Evolutionary conservation across 768 basidiomycete species (phyloP).

Genomic region (Cystobasidiopsis lactophilus): DNA sequence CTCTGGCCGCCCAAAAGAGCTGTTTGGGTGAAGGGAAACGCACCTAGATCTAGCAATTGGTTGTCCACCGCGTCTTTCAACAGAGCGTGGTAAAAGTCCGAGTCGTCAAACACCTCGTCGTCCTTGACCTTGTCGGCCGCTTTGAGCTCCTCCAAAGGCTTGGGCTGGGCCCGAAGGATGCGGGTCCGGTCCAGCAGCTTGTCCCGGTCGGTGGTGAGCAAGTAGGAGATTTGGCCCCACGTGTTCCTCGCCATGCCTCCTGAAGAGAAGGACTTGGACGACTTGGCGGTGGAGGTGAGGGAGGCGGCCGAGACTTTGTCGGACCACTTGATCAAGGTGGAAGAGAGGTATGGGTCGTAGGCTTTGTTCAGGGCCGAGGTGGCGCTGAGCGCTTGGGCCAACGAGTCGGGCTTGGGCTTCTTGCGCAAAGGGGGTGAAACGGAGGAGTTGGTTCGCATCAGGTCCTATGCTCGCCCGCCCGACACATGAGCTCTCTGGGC

Average conservation of each 20-base stretch:
- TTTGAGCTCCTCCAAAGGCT: slow-evolving; percentile 2
- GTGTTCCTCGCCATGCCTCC: slow-evolving; percentile 33
- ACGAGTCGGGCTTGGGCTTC: neutral
- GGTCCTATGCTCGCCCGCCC: neutral
- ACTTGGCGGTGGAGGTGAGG: slow-evolving; percentile 42
- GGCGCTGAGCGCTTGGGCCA: slow-evolving; percentile 27
- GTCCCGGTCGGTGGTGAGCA: slow-evolving; percentile 24
- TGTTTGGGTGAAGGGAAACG: neutral
- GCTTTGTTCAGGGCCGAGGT: slow-evolving; percentile 3
- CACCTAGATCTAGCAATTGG: slow-evolving; percentile 14
- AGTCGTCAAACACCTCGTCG: slow-evolving; percentile 48
- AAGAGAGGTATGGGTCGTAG: slow-evolving; percentile 41
- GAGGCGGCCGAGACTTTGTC: slow-evolving; percentile 83
- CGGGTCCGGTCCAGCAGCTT: slow-evolving; percentile 37
- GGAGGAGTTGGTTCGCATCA: neutral
- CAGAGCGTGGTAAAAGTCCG: slow-evolving; percentile 80
- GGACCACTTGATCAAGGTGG: slow-evolving; percentile 82
- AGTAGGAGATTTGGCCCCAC: slow-evolving; percentile 16
- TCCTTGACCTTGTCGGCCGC: slow-evolving; percentile 10
- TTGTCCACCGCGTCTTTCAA: slow-evolving; percentile 72
- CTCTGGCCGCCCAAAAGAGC: no score
- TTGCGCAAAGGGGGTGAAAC: no score
- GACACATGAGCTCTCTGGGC: no score
- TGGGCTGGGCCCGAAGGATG: slow-evolving; percentile 28
- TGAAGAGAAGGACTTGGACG: slow-evolving; percentile 32